Percentiles rank a stretch among this genome's conserved stretches.
Evolutionary conservation across 73 alveolate genomes (phyloP).

Genomic region (Uronychia setigera): DNA sequence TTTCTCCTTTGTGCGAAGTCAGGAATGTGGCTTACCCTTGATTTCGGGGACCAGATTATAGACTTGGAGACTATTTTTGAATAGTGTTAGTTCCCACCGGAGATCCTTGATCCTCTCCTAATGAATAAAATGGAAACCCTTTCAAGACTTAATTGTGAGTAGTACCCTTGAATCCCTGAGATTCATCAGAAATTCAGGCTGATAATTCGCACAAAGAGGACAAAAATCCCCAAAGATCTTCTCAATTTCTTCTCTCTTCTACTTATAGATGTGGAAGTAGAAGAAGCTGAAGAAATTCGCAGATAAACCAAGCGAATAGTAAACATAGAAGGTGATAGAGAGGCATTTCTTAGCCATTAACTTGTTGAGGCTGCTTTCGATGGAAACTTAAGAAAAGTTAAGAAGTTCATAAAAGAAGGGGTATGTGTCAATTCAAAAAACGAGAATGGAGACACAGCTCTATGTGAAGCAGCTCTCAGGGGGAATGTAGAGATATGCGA

Average conservation of each 20-base stretch:
- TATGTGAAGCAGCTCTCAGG: conserved; percentile 73
- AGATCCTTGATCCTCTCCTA: not conserved
- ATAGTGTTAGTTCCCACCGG: not conserved
- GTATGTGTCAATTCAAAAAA: conserved; percentile 64
- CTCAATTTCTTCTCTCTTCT: not conserved
- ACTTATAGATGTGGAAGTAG: conserved; percentile 5
- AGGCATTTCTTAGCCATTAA: conserved; percentile 14
- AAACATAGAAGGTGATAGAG: conserved; percentile 6
- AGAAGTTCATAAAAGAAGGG: conserved; percentile 63
- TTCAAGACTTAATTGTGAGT: not conserved
- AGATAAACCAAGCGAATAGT: not conserved
- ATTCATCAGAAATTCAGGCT: conserved; percentile 11
- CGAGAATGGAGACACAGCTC: conserved; percentile 63
- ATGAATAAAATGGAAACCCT: not conserved
- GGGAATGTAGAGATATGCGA: conserved; percentile 28
- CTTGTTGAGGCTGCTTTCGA: conserved; percentile 64
- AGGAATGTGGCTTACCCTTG: too few species aligned
- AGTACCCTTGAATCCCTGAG: not conserved
- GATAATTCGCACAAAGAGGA: conserved; percentile 13
- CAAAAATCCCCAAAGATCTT: conserved; percentile 7
- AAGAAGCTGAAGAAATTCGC: not conserved
- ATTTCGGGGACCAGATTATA: too few species aligned
- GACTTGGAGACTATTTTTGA: not conserved
- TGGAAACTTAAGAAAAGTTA: conserved; percentile 75
- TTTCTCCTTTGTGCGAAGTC: too few species aligned